Base-by-base conservation (phyloP, 208 protist species). In the Crithidia expoeki region DNA sequence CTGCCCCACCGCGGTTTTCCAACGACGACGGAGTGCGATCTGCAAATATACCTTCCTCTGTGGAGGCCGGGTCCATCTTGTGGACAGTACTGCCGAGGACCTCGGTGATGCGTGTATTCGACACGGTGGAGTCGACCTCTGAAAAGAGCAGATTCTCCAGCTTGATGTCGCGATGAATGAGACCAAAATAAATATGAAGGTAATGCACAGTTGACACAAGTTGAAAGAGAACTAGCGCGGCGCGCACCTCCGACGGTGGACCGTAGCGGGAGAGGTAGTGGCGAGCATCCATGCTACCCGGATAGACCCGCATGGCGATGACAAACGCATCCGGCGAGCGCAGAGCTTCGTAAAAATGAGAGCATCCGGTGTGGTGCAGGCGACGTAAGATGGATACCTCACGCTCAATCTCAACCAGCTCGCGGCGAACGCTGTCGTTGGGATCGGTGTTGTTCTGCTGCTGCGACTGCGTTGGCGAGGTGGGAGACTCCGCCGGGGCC, bases 111-210 rank as follows among this genome's bases (percentile, higher is more conserved):
- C 71, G 66, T 16, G 72, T 49, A 27, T 64, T 51, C 5, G 84
- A 62, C 25, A 80, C 72, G 0, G 21, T 0, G 16, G 50, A 36
- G 56, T 88, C 80, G 0, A 78, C 57, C 42, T 73, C 69, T 2
- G 86, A 93, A 36, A 93, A 67, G 30, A 95, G 71, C 4, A 95
- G 23, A 53, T 95, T 95, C 52, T 95, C 86, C 50, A 93, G 62
- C 64, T 95, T 95, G 60, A 95, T 95, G 72, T 95, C 89, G 23
- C 89, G 84, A 60, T 95, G 89, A 21, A 95, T 76, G 28, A 95
- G 62, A 5, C 86, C 86, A 33, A 92, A 81, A 32, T 57, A 65
- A 40, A 76, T 69, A 65, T 95, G 89, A 34, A 95, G 68, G 65
- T 93, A 95, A 40, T 88, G 68, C 5, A 95, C 62, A 0, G 85